Percentiles rank a stretch among this genome's conserved stretches.
phyloP scores from a whole-genome alignment of 352 stramenopile species.

The Pythium sukuiense region DNA sequence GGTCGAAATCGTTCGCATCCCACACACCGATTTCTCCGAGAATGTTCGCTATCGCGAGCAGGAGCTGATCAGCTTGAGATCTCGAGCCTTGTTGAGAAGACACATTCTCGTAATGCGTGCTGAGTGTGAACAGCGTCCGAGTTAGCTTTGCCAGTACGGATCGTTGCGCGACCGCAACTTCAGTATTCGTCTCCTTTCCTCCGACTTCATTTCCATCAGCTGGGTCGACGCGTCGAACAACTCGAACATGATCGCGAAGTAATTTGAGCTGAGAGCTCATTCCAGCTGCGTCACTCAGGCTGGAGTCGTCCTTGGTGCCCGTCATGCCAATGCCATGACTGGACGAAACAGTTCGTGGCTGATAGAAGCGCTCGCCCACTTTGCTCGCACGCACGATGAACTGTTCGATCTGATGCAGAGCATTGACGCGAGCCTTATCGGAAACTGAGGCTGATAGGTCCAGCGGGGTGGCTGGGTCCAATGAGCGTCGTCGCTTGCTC shows the following conservation, averaged over 20 bases:
- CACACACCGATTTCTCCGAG: slow-evolving; percentile 70
- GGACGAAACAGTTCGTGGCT: slow-evolving; percentile 22
- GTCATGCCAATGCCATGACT: neutral
- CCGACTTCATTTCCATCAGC: neutral
- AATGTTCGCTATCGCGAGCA: slow-evolving; percentile 47
- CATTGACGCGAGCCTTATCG: slow-evolving; percentile 16
- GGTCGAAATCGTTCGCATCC: slow-evolving; percentile 55
- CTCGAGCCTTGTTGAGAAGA: neutral
- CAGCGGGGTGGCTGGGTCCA: slow-evolving; percentile 3
- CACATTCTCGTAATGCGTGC: slow-evolving; percentile 24
- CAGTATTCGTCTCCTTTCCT: slow-evolving; percentile 3
- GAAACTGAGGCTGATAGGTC: neutral
- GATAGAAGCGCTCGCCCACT: slow-evolving; percentile 59
- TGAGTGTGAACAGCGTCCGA: slow-evolving; percentile 56
- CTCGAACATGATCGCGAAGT: slow-evolving; percentile 21
- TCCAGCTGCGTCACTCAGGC: slow-evolving; percentile 2
- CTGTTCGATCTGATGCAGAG: slow-evolving; percentile 51
- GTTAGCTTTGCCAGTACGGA: slow-evolving; percentile 40
- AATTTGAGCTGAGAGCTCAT: slow-evolving; percentile 15
- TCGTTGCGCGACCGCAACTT: slow-evolving; percentile 2
- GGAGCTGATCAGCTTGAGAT: neutral
- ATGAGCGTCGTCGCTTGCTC: slow-evolving; percentile 21
- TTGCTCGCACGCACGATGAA: slow-evolving; percentile 53
- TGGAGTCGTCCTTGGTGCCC: neutral
- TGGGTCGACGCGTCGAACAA: neutral